Evolutionary conservation across 2,329 filamentous ascomycete genomes (phyloP).

Genomic region (Epichloe coenophiala): DNA sequence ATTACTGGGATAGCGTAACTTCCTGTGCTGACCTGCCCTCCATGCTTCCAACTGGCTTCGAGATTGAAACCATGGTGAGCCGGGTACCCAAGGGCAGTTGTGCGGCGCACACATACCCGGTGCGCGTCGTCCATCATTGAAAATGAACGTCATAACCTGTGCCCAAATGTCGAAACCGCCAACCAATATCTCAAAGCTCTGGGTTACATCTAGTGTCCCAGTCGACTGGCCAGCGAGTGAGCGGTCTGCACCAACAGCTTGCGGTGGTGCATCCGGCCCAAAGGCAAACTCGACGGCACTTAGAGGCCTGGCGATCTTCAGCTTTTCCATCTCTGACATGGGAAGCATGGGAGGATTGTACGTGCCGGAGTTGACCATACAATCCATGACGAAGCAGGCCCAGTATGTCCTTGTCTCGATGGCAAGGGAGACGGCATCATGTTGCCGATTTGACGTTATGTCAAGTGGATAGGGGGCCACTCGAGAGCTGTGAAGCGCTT

Average conservation of each 20-base stretch:
- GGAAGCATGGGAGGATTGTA: constrained; percentile 24
- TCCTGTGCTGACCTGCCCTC: constrained; percentile 21
- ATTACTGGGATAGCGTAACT: constrained; percentile 23
- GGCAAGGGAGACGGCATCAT: constrained; percentile 12
- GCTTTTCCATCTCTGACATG: constrained; percentile 20
- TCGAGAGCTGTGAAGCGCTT: constrained; percentile 18
- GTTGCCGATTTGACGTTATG: constrained; percentile 8
- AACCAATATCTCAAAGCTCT: constrained; percentile 22
- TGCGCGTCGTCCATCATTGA: constrained; percentile 27
- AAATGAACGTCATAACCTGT: constrained; percentile 26
- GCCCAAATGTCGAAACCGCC: constrained; percentile 31
- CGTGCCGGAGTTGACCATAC: constrained; percentile 28
- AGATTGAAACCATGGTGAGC: constrained; percentile 21
- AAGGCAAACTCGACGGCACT: constrained; percentile 26
- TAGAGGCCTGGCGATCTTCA: constrained; percentile 17
- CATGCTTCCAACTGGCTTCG: constrained; percentile 19
- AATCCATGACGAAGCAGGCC: constrained; percentile 32
- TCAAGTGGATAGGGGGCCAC: constrained; percentile 17
- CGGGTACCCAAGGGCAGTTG: constrained; percentile 26
- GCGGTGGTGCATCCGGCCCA: constrained; percentile 14
- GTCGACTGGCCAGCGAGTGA: constrained; percentile 2
- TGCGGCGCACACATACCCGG: constrained; percentile 23
- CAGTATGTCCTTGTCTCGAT: constrained; percentile 29
- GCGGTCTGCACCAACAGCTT: constrained; percentile 3
- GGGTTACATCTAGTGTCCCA: constrained; percentile 13